These are phyloP conservation scores for Trypanosoma boissoni DNA, from an alignment of 208 protist genomes.

Conservation along the genomic window DNA sequence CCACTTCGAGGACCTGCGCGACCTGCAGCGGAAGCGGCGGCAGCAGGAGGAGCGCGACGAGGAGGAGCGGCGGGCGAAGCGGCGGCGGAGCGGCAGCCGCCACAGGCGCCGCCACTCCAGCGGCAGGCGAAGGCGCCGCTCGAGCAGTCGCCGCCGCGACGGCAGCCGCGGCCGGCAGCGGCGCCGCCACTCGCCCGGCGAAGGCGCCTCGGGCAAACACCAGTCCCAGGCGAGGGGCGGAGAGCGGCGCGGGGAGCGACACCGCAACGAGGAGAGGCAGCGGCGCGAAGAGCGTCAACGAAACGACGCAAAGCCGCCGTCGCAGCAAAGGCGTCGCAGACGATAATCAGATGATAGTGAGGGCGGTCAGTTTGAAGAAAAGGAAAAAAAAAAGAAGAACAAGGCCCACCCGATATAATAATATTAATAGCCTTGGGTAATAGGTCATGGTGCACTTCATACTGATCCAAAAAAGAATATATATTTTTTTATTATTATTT, in stretches of 20 bases:
- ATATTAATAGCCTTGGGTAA: too few species aligned
- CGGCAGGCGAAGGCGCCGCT: conserved; percentile 10
- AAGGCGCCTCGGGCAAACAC: too few species aligned
- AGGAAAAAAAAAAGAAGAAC: too few species aligned
- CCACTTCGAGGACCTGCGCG: conserved; percentile 26
- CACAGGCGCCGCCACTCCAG: conserved; percentile 14
- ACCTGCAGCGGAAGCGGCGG: conserved; percentile 19
- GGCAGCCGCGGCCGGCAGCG: conserved; percentile 1
- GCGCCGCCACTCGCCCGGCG: neutral
- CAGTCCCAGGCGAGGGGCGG: too few species aligned
- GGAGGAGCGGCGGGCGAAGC: conserved; percentile 23
- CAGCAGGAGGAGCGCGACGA: conserved; percentile 16
- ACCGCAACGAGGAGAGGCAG: conserved; percentile 15
- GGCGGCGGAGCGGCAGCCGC: conserved; percentile 12
- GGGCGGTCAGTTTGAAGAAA: neutral
- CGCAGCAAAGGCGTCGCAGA: conserved; percentile 8
- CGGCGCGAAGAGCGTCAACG: conserved; percentile 9
- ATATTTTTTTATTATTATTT: too few species aligned
- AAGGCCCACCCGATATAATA: too few species aligned
- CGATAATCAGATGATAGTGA: conserved; percentile 9
- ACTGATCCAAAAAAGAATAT: too few species aligned
- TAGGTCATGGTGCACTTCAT: too few species aligned
- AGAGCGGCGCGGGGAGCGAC: neutral
- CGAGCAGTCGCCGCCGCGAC: conserved; percentile 6
- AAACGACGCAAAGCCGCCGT: conserved; percentile 2